Evolutionary conservation across 345 rosid genomes (phyloP).

Genomic region (Gossypium turneri): DNA sequence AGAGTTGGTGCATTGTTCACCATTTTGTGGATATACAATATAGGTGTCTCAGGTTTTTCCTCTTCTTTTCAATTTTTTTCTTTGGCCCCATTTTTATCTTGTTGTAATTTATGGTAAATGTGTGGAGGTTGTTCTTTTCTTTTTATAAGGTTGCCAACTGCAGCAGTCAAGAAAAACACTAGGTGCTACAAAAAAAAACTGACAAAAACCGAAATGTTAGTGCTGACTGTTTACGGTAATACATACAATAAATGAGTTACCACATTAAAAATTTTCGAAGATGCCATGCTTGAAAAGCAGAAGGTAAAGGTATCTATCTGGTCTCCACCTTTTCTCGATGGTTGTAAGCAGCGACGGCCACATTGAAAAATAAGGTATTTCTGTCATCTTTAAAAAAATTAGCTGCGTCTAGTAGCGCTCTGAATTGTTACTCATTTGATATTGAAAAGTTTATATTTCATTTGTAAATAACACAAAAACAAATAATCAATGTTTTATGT

Average conservation of each 20-base stretch:
- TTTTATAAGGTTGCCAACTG: conserved; percentile 25
- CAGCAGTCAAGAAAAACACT: conserved; percentile 15
- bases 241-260: no score
- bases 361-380: no score
- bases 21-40: conserved; percentile 36
- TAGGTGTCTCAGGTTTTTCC: conserved; percentile 5
- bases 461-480: no score
- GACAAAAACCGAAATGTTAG: not conserved
- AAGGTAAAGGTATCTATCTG: no score
- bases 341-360: no score
- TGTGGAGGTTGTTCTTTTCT: not conserved
- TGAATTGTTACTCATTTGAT: no score
- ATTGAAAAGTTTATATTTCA: no score
- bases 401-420: no score
- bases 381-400: no score
- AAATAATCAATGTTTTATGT: no score
- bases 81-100: not conserved
- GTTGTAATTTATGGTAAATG: not conserved
- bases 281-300: no score
- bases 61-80: not conserved
- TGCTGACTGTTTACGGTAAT: not conserved
- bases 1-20: not conserved
- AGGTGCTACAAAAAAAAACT: conserved; percentile 20
- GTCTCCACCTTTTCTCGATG: no score
- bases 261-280: not conserved